Percentiles rank a stretch among this genome's conserved stretches.
Conservation (phyloP, 805 yeast species). For the Myxozyma melibiosi region DNA sequence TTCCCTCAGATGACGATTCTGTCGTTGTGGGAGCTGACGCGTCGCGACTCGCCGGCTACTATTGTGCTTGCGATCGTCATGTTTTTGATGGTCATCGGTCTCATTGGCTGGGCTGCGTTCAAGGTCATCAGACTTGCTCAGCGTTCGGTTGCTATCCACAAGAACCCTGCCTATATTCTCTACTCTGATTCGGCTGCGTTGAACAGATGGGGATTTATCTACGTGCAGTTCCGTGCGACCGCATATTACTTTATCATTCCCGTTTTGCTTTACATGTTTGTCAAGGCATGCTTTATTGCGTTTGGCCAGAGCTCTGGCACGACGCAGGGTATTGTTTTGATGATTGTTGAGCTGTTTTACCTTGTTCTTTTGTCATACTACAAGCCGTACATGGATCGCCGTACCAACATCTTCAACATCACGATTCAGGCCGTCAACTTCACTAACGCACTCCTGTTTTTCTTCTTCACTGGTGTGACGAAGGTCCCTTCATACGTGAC, state of each 20-base stretch:
- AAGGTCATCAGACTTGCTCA: conserved; percentile 77
- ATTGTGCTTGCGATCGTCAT: conserved; percentile 77
- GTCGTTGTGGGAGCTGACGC: conserved; percentile 87
- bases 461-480: conserved; percentile 77
- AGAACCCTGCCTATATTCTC: conserved; percentile 88
- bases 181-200: conserved; percentile 80
- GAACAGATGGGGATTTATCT: conserved; percentile 88
- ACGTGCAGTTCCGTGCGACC: conserved; percentile 87
- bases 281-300: conserved; percentile 83
- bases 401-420: conserved; percentile 92
- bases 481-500: conserved; percentile 89
- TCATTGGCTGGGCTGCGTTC: conserved; percentile 70
- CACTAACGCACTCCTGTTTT: conserved; percentile 79
- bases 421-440: conserved; percentile 77
- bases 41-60: conserved; percentile 79
- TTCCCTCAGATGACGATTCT: conserved; percentile 84
- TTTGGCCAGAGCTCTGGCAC: conserved; percentile 80
- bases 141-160: conserved; percentile 67
- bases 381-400: conserved; percentile 91
- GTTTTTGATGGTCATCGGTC: conserved; percentile 56
- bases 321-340: conserved; percentile 75
- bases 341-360: conserved; percentile 73
- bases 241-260: conserved; percentile 80
- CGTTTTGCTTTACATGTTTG: conserved; percentile 62
- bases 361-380: conserved; percentile 64